phyloP scores from a whole-genome alignment of 805 yeast genomes.

The Metschnikowia orientalis region DNA sequence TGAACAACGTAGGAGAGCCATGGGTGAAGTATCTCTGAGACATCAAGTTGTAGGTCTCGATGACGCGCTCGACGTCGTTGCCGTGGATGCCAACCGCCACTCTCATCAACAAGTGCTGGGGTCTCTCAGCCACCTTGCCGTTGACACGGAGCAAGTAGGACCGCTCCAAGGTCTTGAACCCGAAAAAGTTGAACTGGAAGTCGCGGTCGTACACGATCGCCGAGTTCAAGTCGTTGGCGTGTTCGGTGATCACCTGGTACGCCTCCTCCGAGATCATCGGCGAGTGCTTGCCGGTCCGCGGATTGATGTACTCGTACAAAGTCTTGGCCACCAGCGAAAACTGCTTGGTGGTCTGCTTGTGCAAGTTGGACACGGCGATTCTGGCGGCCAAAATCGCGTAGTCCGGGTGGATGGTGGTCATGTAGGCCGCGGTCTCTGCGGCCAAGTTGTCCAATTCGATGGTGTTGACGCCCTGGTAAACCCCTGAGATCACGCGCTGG shows the following conservation, averaged over 20 bases:
- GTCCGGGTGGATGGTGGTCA: constrained; percentile 98
- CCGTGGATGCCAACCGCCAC: constrained; percentile 61
- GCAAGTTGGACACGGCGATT: constrained; percentile 89
- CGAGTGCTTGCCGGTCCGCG: constrained; percentile 60
- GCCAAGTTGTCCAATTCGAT: constrained; percentile 66
- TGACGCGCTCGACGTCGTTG: constrained; percentile 45
- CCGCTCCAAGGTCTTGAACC: constrained; percentile 58
- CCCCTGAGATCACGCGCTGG: constrained; percentile 92
- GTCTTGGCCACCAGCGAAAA: constrained; percentile 74
- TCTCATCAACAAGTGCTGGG: constrained; percentile 59
- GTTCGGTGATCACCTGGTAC: constrained; percentile 32
- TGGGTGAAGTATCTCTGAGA: constrained; percentile 56
- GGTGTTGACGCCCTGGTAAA: constrained; percentile 95
- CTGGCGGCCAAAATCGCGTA: constrained; percentile 93
- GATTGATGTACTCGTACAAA: constrained; percentile 74
- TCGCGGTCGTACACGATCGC: constrained; percentile 48
- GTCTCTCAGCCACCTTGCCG: constrained; percentile 58
- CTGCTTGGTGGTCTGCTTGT: constrained; percentile 87
- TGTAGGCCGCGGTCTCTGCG: constrained; percentile 95
- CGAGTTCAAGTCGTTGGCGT: constrained; percentile 41
- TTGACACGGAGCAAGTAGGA: constrained; percentile 51
- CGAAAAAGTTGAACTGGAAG: constrained; percentile 54
- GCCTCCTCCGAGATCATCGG: constrained; percentile 44
- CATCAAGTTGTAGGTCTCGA: constrained; percentile 57
- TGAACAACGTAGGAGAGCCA: constrained; percentile 60